Conservation (phyloP, 2,329 filamentous ascomycete species). For the Raffaelea ambrosiae region DNA sequence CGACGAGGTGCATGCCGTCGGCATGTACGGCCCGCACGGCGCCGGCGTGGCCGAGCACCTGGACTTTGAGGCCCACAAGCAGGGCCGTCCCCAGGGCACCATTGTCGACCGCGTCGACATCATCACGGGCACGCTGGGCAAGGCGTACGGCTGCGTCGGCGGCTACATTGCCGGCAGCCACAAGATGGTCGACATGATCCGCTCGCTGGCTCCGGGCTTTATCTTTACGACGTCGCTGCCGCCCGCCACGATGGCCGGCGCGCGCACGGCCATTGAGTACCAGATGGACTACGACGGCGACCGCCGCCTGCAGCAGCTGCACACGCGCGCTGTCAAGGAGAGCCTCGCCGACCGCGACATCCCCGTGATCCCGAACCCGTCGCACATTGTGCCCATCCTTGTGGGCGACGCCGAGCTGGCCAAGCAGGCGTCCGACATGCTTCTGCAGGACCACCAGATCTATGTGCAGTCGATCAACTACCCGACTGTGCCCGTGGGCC, state of each 20-base stretch:
- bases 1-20: conserved; percentile 97
- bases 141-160: conserved; percentile 95
- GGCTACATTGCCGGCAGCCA: conserved; percentile 91
- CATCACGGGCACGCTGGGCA: conserved; percentile 93
- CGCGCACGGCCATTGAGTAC: conserved; percentile 85
- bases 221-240: conserved; percentile 98
- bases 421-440: conserved; percentile 84
- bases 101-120: conserved; percentile 96
- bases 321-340: conserved; percentile 91
- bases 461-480: conserved; percentile 99
- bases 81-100: conserved; percentile 67
- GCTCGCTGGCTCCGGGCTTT: conserved; percentile 91
- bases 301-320: conserved; percentile 85
- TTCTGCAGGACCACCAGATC: conserved; percentile 82
- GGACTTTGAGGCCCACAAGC: conserved; percentile 78
- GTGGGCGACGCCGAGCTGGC: conserved; percentile 91
- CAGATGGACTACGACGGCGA: conserved; percentile 81
- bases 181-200: conserved; percentile 83
- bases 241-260: conserved; percentile 93
- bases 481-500: conserved; percentile 93
- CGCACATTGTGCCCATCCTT: conserved; percentile 88
- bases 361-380: conserved; percentile 95
- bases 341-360: conserved; percentile 72
- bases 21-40: conserved; percentile 96
- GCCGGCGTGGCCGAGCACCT: conserved; percentile 96